A percentile compares a stretch with the other conserved stretches of the same genome.
phyloP scores from a whole-genome alignment of 768 basidiomycete genomes.

The Russula lepida region DNA sequence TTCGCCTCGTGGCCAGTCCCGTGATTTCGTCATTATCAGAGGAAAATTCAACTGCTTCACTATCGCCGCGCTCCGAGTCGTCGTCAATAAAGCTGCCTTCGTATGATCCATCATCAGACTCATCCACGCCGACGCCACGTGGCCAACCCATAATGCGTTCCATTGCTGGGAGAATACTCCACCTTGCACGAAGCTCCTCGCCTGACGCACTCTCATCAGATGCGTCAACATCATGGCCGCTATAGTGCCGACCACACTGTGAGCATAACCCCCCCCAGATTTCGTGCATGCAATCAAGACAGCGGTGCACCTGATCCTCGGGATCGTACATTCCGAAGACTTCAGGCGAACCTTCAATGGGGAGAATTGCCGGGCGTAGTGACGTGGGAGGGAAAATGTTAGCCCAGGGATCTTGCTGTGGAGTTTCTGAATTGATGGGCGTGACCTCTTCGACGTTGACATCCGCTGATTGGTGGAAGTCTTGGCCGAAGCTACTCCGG shows the following conservation, averaged over 20 bases:
- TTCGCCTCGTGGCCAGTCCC: neutral
- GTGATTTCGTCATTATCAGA: conserved; percentile 2
- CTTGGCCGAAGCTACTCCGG: conserved; percentile 43
- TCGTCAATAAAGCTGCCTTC: conserved; percentile 52
- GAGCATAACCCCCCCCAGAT: conserved; percentile 64
- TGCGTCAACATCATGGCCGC: conserved; percentile 36
- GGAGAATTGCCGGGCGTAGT: conserved; percentile 22
- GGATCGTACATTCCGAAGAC: conserved; percentile 58
- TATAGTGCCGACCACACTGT: conserved; percentile 50
- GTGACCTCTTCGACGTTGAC: conserved; percentile 22
- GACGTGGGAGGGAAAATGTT: conserved; percentile 42
- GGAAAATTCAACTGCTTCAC: conserved; percentile 10
- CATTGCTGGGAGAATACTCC: conserved; percentile 11
- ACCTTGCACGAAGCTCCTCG: conserved; percentile 28
- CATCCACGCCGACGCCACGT: conserved; percentile 11
- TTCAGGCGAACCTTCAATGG: conserved; percentile 22
- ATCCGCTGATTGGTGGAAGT: conserved; percentile 7
- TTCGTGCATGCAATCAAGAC: conserved; percentile 70
- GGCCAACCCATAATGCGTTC: conserved; percentile 6
- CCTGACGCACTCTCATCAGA: conserved; percentile 12
- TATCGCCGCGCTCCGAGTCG: conserved; percentile 8
- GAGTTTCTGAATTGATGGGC: conserved; percentile 23
- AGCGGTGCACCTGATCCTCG: conserved; percentile 75
- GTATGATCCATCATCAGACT: conserved; percentile 26
- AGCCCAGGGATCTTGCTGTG: conserved; percentile 52